phyloP scores from a whole-genome alignment of 2,329 filamentous ascomycete species.

The Ceratocystis eucalypticola region DNA sequence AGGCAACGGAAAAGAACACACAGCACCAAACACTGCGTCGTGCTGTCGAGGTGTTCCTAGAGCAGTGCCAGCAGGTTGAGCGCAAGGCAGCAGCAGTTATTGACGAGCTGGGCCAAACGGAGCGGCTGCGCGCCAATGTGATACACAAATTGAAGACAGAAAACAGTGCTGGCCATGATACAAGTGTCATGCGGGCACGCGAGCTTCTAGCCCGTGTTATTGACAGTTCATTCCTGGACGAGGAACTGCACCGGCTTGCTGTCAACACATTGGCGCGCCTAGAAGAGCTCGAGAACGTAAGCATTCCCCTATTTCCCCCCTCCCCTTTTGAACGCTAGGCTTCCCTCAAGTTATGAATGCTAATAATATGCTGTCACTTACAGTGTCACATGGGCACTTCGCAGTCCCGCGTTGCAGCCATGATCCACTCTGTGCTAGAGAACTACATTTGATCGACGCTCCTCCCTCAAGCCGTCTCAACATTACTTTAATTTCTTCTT shows the following conservation, averaged over 20 bases:
- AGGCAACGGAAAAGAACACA: neutral
- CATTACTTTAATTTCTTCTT: neutral
- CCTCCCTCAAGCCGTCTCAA: neutral
- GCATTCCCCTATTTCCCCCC: neutral
- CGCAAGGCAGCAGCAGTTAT: constrained; percentile 4
- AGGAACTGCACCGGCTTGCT: constrained; percentile 11
- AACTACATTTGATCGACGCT: constrained; percentile 14
- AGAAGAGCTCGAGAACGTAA: constrained; percentile 18
- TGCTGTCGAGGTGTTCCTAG: constrained; percentile 11
- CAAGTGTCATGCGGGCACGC: constrained; percentile 11
- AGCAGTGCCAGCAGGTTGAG: constrained; percentile 10
- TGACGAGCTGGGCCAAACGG: constrained; percentile 10
- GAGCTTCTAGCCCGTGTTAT: constrained; percentile 14
- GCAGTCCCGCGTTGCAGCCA: constrained; percentile 14
- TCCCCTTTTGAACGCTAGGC: neutral
- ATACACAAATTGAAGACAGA: constrained; percentile 16
- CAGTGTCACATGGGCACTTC: constrained; percentile 15
- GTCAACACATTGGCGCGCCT: constrained; percentile 11
- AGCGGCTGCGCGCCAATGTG: constrained; percentile 10
- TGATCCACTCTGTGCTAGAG: constrained; percentile 17
- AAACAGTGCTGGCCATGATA: constrained; percentile 13
- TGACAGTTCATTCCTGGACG: constrained; percentile 10
- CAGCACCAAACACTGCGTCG: constrained; percentile 5
- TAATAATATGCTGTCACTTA: neutral
- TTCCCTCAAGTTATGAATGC: neutral